Conservation (phyloP, 331 rosid genomes). For the Telfairia occidentalis region DNA sequence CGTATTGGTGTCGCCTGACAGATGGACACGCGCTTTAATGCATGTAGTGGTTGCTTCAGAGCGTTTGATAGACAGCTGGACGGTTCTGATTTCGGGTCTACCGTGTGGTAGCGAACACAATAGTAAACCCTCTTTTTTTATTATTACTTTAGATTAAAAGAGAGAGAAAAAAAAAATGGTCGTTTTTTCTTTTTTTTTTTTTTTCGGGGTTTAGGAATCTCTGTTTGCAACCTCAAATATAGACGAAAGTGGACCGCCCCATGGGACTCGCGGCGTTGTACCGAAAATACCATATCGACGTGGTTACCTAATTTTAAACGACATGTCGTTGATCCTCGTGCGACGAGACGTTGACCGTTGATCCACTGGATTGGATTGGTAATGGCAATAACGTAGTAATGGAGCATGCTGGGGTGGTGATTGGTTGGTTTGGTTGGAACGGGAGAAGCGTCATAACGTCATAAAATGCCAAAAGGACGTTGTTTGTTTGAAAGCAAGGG, state of each 20-base stretch:
- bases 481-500: no score
- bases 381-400: no score
- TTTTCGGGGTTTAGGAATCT: background rate
- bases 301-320: background rate
- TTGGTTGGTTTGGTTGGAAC: background rate
- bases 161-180: no score
- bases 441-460: background rate
- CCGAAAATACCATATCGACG: no score
- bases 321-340: background rate
- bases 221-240: background rate
- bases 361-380: background rate
- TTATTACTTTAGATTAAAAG: background rate
- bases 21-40: conserved; percentile 4
- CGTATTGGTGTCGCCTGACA: background rate
- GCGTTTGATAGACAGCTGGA: background rate
- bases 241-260: background rate
- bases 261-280: background rate
- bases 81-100: background rate
- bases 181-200: background rate
- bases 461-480: background rate
- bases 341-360: conserved; percentile 1
- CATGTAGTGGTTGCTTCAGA: background rate
- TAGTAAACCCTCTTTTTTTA: background rate
- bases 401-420: background rate
- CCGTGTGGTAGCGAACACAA: background rate